These are phyloP conservation scores for Pseudogymnoascus sp. DNA, from an alignment of 2,329 filamentous ascomycete genomes.

Conservation along the genomic window DNA sequence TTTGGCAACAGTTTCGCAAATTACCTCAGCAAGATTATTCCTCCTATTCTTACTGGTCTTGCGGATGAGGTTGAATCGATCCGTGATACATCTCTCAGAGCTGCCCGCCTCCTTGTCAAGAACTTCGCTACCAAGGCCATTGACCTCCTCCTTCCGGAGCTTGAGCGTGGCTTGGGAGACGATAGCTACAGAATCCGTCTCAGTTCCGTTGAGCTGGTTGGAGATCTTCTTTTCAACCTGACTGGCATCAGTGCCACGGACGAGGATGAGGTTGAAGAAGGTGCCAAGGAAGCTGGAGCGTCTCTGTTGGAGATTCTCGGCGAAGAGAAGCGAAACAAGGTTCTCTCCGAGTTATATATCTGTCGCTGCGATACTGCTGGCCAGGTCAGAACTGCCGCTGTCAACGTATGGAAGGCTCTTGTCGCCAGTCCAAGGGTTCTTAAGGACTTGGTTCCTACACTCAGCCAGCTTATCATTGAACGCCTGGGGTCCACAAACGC, in stretches of 20 bases:
- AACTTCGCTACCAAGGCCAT: conserved; percentile 96
- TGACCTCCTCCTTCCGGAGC: conserved; percentile 84
- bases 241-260: conserved; percentile 85
- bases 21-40: conserved; percentile 92
- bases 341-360: conserved; percentile 93
- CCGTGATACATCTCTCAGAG: conserved; percentile 89
- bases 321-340: conserved; percentile 93
- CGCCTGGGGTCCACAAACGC: conserved; percentile 92
- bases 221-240: conserved; percentile 94
- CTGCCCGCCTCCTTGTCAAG: conserved; percentile 90
- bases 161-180: conserved; percentile 94
- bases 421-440: conserved; percentile 87
- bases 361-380: conserved; percentile 95
- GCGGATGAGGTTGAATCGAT: conserved; percentile 96
- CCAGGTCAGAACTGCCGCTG: conserved; percentile 79
- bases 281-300: conserved; percentile 75
- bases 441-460: conserved; percentile 89
- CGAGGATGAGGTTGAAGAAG: conserved; percentile 70
- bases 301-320: conserved; percentile 93
- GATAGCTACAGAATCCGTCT: conserved; percentile 96
- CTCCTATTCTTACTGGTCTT: conserved; percentile 85
- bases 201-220: conserved; percentile 94
- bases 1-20: conserved; percentile 98
- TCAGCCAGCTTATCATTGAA: conserved; percentile 90
- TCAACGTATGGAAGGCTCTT: conserved; percentile 93